A percentile compares a stretch with the other conserved stretches of the same genome.
phyloP scores from a whole-genome alignment of 2,329 filamentous ascomycete genomes.

The Penicillium brasilianum region DNA sequence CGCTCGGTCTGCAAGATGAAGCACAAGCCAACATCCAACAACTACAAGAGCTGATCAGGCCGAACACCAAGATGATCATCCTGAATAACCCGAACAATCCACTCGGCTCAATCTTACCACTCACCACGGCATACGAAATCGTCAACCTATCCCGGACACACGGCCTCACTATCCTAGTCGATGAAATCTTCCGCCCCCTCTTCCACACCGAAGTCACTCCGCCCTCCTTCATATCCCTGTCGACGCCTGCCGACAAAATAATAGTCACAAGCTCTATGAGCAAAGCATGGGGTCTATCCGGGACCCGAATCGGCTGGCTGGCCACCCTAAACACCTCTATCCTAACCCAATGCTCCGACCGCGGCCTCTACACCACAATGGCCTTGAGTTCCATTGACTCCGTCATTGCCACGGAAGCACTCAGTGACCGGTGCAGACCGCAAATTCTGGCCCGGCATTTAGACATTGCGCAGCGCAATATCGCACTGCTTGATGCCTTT shows the following conservation, averaged over 20 bases:
- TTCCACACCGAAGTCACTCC: constrained; percentile 3
- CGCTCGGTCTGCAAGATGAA: neutral
- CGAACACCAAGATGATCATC: constrained; percentile 17
- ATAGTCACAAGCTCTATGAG: constrained; percentile 21
- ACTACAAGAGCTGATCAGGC: constrained; percentile 11
- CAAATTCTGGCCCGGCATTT: constrained; percentile 15
- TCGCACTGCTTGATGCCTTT: constrained; percentile 8
- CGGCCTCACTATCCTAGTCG: constrained; percentile 9
- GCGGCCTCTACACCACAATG: constrained; percentile 14
- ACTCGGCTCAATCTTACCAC: constrained; percentile 8
- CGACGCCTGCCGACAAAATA: neutral
- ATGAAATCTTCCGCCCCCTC: constrained; percentile 20
- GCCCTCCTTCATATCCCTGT: constrained; percentile 14
- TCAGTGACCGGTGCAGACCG: constrained; percentile 14
- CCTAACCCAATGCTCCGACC: neutral
- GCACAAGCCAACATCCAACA: neutral
- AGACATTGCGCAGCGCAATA: constrained; percentile 7
- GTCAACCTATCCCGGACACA: constrained; percentile 4
- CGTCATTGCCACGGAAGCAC: constrained; percentile 13
- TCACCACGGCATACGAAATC: constrained; percentile 5
- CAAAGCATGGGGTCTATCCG: constrained; percentile 19
- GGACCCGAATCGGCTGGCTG: constrained; percentile 16
- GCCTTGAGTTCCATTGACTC: constrained; percentile 13
- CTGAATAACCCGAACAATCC: constrained; percentile 24
- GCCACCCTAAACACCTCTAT: constrained; percentile 3